Conservation (phyloP, 257 asterid genomes). For the Solanum gracilifrons region DNA sequence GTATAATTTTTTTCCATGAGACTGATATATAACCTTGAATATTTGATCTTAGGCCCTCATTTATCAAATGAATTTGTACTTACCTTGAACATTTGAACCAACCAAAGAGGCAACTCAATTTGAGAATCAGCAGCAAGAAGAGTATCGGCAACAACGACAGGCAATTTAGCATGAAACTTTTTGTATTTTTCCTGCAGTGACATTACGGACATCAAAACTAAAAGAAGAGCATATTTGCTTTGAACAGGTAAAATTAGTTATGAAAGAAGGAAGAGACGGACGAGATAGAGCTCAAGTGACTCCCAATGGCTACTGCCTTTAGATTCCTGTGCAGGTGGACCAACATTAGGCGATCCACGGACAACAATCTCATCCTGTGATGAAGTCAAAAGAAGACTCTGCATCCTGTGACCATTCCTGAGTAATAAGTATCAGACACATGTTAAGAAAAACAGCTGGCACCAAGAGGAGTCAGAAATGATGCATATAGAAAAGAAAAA, state of each 20-base stretch:
- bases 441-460: neutral
- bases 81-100: conserved; percentile 85
- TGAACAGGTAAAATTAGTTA: neutral
- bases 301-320: conserved; percentile 70
- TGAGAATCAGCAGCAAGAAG: conserved; percentile 93
- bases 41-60: neutral
- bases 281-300: conserved; percentile 87
- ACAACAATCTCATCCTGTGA: conserved; percentile 42
- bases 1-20: neutral
- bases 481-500: neutral
- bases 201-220: neutral
- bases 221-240: neutral
- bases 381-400: conserved; percentile 65
- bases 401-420: conserved; percentile 59
- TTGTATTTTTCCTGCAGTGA: conserved; percentile 72
- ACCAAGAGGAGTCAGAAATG: neutral
- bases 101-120: conserved; percentile 87
- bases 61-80: neutral
- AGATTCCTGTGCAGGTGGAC: conserved; percentile 30
- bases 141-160: conserved; percentile 75
- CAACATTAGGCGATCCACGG: conserved; percentile 38
- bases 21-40: neutral
- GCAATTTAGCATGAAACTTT: conserved; percentile 68
- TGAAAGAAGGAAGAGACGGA: conserved; percentile 24
- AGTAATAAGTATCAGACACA: conserved; percentile 2